A percentile compares a stretch with the other conserved stretches of the same genome.
Evolutionary conservation across 2,329 filamentous ascomycete species (phyloP).

Genomic region (Paraphoma chrysanthemicola): DNA sequence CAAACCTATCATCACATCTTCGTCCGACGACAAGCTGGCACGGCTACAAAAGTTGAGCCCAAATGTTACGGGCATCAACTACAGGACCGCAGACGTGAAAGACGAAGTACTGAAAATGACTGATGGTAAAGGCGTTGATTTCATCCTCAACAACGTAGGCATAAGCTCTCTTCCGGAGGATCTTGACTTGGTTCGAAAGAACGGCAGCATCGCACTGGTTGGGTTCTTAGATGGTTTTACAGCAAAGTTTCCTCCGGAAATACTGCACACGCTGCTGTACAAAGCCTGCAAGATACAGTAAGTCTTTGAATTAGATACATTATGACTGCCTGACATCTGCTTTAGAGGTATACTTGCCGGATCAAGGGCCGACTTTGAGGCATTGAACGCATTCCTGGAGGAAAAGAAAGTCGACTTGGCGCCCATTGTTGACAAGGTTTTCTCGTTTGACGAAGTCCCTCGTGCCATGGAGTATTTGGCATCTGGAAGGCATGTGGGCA

Average conservation of each 20-base stretch:
- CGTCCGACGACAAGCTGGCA: constrained; percentile 59
- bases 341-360: constrained; percentile 65
- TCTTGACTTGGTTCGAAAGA: constrained; percentile 17
- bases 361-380: constrained; percentile 58
- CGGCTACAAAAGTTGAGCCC: constrained; percentile 51
- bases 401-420: constrained; percentile 37
- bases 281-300: constrained; percentile 31
- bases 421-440: constrained; percentile 41
- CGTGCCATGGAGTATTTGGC: constrained; percentile 45
- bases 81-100: constrained; percentile 64
- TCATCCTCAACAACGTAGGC: constrained; percentile 53
- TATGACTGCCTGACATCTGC: not conserved
- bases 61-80: constrained; percentile 60
- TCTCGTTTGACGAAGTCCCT: constrained; percentile 42
- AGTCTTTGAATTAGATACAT: constrained; percentile 2
- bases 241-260: constrained; percentile 12
- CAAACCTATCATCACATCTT: constrained; percentile 65
- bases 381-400: constrained; percentile 43
- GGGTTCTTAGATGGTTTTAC: constrained; percentile 29
- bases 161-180: constrained; percentile 20
- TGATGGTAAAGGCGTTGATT: constrained; percentile 49
- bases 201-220: constrained; percentile 30
- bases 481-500: constrained; percentile 45
- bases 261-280: constrained; percentile 22
- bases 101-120: constrained; percentile 58